A percentile compares a stretch with the other conserved stretches of the same genome.
Conservation (phyloP, 2,329 filamentous ascomycete species). For the Aspergillus sp. region DNA sequence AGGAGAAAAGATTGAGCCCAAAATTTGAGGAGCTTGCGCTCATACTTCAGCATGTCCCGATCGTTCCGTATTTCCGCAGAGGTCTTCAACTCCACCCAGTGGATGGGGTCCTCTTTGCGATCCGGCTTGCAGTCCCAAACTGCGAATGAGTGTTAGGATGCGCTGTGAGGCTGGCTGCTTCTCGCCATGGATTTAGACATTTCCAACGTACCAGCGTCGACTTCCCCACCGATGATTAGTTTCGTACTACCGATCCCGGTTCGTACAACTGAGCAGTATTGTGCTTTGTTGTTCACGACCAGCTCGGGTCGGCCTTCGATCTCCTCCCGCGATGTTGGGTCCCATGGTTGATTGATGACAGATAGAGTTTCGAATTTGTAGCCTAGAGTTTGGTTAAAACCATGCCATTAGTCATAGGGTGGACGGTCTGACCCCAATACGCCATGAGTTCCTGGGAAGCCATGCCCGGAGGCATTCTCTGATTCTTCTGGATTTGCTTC, state of each 20-base stretch:
- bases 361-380: slow-evolving; percentile 95
- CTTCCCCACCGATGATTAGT: slow-evolving; percentile 85
- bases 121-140: slow-evolving; percentile 81
- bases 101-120: slow-evolving; percentile 64
- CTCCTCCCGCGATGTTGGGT: slow-evolving; percentile 65
- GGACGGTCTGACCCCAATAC: slow-evolving; percentile 69
- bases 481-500: slow-evolving; percentile 56
- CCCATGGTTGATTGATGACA: slow-evolving; percentile 73
- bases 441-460: slow-evolving; percentile 78
- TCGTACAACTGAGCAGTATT: slow-evolving; percentile 92
- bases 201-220: slow-evolving; percentile 69
- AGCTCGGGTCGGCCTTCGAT: slow-evolving; percentile 74
- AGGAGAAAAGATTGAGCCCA: slow-evolving; percentile 97
- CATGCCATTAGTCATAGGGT: background rate
- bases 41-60: slow-evolving; percentile 70
- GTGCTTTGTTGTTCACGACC: slow-evolving; percentile 81
- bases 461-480: slow-evolving; percentile 50
- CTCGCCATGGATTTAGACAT: no score
- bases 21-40: slow-evolving; percentile 88
- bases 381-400: slow-evolving; percentile 49
- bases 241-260: slow-evolving; percentile 76
- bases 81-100: slow-evolving; percentile 96
- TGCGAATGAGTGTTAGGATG: slow-evolving; percentile 25
- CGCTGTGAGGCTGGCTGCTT: background rate
- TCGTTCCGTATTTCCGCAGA: slow-evolving; percentile 67